These are phyloP conservation scores for Phytopythium helicoides DNA, from an alignment of 352 stramenopile genomes.

Conservation along the genomic window DNA sequence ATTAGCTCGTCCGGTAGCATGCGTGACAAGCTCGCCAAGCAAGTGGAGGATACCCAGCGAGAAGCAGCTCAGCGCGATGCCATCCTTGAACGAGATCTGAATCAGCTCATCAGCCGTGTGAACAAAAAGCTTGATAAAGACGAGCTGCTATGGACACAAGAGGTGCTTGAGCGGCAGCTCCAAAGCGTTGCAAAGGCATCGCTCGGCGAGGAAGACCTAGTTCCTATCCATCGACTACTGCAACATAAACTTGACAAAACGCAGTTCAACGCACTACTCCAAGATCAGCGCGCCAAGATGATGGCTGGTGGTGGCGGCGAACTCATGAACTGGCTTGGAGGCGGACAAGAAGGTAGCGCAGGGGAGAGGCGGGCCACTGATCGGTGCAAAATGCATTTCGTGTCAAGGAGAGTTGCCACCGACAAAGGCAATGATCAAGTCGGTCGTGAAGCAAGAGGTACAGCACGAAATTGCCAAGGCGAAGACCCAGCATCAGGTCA, in stretches of 20 bases:
- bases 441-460: slow-evolving; percentile 53
- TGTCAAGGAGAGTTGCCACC: slow-evolving; percentile 59
- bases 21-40: slow-evolving; percentile 36
- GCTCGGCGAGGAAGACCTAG: slow-evolving; percentile 57
- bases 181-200: slow-evolving; percentile 65
- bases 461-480: slow-evolving; percentile 59
- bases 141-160: slow-evolving; percentile 72
- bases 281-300: slow-evolving; percentile 40
- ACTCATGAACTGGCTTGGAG: not conserved
- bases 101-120: slow-evolving; percentile 57
- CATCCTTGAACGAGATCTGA: slow-evolving; percentile 51
- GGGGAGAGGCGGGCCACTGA: slow-evolving; percentile 26
- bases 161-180: slow-evolving; percentile 61
- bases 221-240: slow-evolving; percentile 56
- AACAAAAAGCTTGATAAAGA: slow-evolving; percentile 80
- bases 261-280: slow-evolving; percentile 50
- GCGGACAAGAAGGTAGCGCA: slow-evolving; percentile 4
- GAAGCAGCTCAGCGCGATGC: slow-evolving; percentile 52
- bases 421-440: slow-evolving; percentile 63
- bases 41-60: slow-evolving; percentile 39
- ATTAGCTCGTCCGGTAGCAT: slow-evolving; percentile 43
- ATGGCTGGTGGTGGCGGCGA: slow-evolving; percentile 13
- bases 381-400: slow-evolving; percentile 65
- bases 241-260: slow-evolving; percentile 58
- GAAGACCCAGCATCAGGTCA: slow-evolving; percentile 32